Conservation (phyloP, 2,329 filamentous ascomycete species). For the Cucurbitaria berberidis region DNA sequence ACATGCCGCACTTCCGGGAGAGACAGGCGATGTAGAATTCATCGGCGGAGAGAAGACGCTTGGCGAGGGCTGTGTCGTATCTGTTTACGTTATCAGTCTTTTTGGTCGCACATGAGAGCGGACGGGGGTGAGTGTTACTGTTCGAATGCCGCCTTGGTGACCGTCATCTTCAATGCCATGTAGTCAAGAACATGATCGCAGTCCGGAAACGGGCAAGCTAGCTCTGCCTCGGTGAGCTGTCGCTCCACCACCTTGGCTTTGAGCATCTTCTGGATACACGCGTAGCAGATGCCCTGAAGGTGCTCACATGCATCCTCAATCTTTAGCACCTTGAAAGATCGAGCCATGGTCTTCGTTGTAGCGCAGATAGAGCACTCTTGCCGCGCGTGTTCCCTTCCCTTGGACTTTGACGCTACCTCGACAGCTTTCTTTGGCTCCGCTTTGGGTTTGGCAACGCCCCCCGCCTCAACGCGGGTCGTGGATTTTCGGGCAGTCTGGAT, state of each 20-base stretch:
- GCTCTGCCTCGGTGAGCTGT: slow-evolving; percentile 16
- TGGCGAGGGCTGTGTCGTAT: slow-evolving; percentile 26
- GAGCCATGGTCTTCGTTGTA: slow-evolving; percentile 5
- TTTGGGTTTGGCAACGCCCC: slow-evolving; percentile 2
- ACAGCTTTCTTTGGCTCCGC: slow-evolving; percentile 3
- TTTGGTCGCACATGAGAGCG: too few relatives aligned
- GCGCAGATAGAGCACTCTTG: slow-evolving; percentile 31
- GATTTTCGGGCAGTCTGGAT: neutral
- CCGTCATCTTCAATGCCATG: slow-evolving; percentile 10
- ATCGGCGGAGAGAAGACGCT: slow-evolving; percentile 16
- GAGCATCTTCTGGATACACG: slow-evolving; percentile 27
- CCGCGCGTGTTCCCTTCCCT: slow-evolving; percentile 6
- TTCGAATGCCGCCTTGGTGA: slow-evolving; percentile 14
- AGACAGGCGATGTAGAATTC: slow-evolving; percentile 27
- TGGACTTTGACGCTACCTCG: slow-evolving; percentile 1
- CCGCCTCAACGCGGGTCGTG: slow-evolving; percentile 7
- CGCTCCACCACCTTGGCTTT: slow-evolving; percentile 20
- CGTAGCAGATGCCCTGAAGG: slow-evolving; percentile 24
- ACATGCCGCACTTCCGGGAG: slow-evolving; percentile 21
- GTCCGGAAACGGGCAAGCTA: slow-evolving; percentile 13
- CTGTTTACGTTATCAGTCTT: slow-evolving; percentile 17
- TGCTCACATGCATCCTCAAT: slow-evolving; percentile 22
- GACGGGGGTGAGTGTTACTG: slow-evolving; percentile 15
- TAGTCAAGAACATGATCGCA: slow-evolving; percentile 20
- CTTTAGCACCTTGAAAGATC: slow-evolving; percentile 12